Conservation (phyloP, 2,329 filamentous ascomycete species). For the Penicillium olsonii region DNA sequence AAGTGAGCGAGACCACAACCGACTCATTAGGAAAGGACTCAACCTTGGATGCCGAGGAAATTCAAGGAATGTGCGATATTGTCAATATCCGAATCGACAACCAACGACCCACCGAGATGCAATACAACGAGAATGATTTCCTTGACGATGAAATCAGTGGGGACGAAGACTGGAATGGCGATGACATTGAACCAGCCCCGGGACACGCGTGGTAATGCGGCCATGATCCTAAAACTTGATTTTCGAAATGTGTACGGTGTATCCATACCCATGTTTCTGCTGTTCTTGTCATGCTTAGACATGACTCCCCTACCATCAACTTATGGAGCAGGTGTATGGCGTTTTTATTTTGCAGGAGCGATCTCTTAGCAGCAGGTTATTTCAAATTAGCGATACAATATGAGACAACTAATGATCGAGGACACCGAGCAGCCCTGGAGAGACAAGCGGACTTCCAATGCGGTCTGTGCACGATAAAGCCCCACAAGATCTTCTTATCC, state of each 20-base stretch:
- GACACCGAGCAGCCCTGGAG: too few relatives aligned
- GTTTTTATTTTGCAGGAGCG: neutral
- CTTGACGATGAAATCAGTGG: slow-evolving; percentile 61
- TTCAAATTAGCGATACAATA: neutral
- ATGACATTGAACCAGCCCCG: slow-evolving; percentile 35
- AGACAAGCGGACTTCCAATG: too few relatives aligned
- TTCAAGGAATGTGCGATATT: slow-evolving; percentile 60
- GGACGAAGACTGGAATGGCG: slow-evolving; percentile 64
- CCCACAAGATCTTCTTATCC: slow-evolving; percentile 25
- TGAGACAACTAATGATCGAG: neutral
- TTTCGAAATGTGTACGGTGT: neutral
- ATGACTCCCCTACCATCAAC: too few relatives aligned
- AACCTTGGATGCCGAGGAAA: slow-evolving; percentile 16
- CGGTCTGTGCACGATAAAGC: slow-evolving; percentile 15
- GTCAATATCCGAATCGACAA: slow-evolving; percentile 65
- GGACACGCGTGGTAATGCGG: slow-evolving; percentile 26
- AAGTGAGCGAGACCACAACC: slow-evolving; percentile 26
- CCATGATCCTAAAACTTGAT: neutral
- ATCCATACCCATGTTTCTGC: neutral
- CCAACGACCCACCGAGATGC: slow-evolving; percentile 59
- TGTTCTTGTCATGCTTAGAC: neutral
- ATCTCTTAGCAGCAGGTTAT: neutral
- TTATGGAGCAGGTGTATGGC: neutral
- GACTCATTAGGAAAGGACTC: slow-evolving; percentile 1
- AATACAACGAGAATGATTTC: slow-evolving; percentile 62